Evolutionary conservation across 306 rosid genomes (phyloP), one percentile per base, ranked within the genome.

Genomic region (Cucurbita argyrosperma): DNA sequence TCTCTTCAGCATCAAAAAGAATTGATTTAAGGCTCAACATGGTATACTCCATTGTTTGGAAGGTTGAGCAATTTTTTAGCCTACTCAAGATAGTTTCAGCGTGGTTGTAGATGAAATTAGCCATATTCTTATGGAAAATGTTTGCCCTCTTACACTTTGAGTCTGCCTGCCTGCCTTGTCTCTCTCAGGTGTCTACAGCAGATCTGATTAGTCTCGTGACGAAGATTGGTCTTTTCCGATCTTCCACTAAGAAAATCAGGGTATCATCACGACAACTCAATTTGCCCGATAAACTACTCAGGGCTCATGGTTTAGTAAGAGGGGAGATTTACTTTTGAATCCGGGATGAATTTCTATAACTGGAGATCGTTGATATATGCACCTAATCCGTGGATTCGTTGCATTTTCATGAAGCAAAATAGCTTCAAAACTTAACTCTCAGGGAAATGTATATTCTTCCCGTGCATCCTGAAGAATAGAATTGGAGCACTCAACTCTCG

Each of bases 61-160:
- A 37, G 18, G 11, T 6, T 54, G 60, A 50, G 51, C 23, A 42
- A 37, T 49, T 8, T 19, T 63, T 51, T 50, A 70, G 60, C 46
- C 30, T 50, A 15, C 46, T 35, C 59, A 70, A 70, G 75, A 70
- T 70, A 45, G 50, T 70, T 70, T 50, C 75, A 30, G 75, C 75
- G 13, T 3, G 57, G 60, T 8, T 50, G 72, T 66, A 30, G 75
- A 70, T 70, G 75, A 26, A 50, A 26, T 45, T 5, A 66, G 72
- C 54, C 72, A 66, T 66, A 21, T 21, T 66, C 14, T 43, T 11
- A 10, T 45, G 9, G 49, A 63, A 63, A 63, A 14, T n/a, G 3
- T 16, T 16, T 1, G 35, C 1, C 35, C 35, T 30, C 35, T 3
- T 30, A 3, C 35, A 3, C 35, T 30, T 30, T 30, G 35, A 30